Conservation (phyloP, 805 yeast genomes). For the Candida odintsovae region DNA sequence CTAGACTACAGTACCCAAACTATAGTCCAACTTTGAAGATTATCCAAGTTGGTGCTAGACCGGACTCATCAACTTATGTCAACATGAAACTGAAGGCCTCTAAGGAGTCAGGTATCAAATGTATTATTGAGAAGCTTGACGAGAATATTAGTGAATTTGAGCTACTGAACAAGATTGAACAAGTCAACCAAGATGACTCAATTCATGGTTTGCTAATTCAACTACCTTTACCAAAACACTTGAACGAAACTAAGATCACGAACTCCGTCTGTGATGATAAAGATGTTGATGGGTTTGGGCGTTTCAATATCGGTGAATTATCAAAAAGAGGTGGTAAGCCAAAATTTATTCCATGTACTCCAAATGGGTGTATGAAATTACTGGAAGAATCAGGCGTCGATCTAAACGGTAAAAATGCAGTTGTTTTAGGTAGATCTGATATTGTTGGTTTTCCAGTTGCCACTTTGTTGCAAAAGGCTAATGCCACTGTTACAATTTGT, state of each 20-base stretch:
- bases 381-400: conserved; percentile 62
- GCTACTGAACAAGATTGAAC: conserved; percentile 51
- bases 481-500: conserved; percentile 73
- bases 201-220: conserved; percentile 89
- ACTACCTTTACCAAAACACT: conserved; percentile 78
- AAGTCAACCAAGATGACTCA: conserved; percentile 63
- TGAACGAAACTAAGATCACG: conserved; percentile 76
- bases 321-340: conserved; percentile 84
- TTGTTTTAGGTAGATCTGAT: conserved; percentile 87
- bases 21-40: conserved; percentile 65
- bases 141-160: conserved; percentile 56
- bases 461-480: conserved; percentile 57
- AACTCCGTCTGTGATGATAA: conserved; percentile 74
- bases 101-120: conserved; percentile 68
- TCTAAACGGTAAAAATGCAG: conserved; percentile 77
- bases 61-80: conserved; percentile 78
- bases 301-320: conserved; percentile 83
- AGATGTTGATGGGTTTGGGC: conserved; percentile 95
- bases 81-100: conserved; percentile 89
- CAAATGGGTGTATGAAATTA: conserved; percentile 83
- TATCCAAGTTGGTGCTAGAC: conserved; percentile 73
- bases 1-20: conserved; percentile 35
- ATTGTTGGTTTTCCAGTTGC: conserved; percentile 83
- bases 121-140: conserved; percentile 59
- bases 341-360: conserved; percentile 87